Evolutionary conservation across 2,329 filamentous ascomycete genomes (phyloP).

Genomic region (Xylariales sp.): DNA sequence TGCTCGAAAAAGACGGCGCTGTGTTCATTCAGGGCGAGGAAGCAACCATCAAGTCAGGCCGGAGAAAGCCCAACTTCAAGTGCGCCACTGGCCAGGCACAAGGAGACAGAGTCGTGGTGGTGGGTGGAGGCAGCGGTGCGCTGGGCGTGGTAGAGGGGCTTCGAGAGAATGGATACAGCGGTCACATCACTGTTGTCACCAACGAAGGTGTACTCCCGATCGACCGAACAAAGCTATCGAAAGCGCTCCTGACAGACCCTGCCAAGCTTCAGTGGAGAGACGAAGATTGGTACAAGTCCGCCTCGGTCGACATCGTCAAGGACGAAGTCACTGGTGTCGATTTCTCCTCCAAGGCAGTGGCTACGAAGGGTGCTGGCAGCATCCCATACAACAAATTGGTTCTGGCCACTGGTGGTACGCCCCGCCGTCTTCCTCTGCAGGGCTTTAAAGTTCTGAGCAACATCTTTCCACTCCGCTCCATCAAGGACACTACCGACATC

Average conservation of each 20-base stretch:
- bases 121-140: slow-evolving; percentile 83
- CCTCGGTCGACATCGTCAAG: slow-evolving; percentile 51
- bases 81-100: slow-evolving; percentile 45
- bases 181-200: slow-evolving; percentile 76
- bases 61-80: slow-evolving; percentile 69
- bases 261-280: slow-evolving; percentile 75
- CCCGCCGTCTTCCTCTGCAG: slow-evolving; percentile 69
- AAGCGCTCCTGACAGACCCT: slow-evolving; percentile 79
- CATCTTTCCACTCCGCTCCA: slow-evolving; percentile 76
- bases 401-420: slow-evolving; percentile 79
- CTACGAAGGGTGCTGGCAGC: slow-evolving; percentile 69
- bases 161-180: slow-evolving; percentile 74
- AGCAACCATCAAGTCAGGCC: slow-evolving; percentile 69
- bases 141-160: slow-evolving; percentile 79
- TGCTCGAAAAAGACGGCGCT: slow-evolving; percentile 74
- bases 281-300: slow-evolving; percentile 69
- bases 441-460: slow-evolving; percentile 86
- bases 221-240: slow-evolving; percentile 92
- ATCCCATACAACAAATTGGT: slow-evolving; percentile 82
- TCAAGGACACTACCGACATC: slow-evolving; percentile 77
- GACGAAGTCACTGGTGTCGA: slow-evolving; percentile 71
- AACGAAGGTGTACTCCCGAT: slow-evolving; percentile 83
- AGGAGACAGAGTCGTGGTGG: slow-evolving; percentile 70
- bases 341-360: slow-evolving; percentile 67
- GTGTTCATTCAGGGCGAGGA: slow-evolving; percentile 84